phyloP scores from a whole-genome alignment of 371 early-diverging fungal genomes.

The Mortierella sp. region DNA sequence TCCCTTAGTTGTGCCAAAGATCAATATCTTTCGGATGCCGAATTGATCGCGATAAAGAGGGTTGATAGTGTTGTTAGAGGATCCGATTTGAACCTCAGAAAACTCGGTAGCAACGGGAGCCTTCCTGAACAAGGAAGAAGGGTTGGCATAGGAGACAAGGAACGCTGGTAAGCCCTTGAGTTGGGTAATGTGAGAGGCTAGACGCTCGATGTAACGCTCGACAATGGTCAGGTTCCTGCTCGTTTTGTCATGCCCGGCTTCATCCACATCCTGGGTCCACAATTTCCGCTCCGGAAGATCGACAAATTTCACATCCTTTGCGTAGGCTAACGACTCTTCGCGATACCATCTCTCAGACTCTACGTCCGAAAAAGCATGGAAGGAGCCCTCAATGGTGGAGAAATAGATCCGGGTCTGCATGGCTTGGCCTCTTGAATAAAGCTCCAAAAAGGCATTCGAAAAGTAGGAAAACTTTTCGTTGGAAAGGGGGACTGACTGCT shows the following conservation, averaged over 20 bases:
- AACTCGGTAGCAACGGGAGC: constrained; percentile 23
- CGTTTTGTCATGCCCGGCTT: constrained; percentile 57
- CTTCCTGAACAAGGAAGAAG: constrained; percentile 34
- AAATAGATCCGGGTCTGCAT: constrained; percentile 55
- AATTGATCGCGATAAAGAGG: constrained; percentile 76
- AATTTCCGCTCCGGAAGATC: constrained; percentile 83
- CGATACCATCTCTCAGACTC: constrained; percentile 76
- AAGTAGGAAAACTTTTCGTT: constrained; percentile 37
- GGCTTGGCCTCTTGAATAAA: constrained; percentile 44
- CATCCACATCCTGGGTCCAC: constrained; percentile 81
- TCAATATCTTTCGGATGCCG: constrained; percentile 86
- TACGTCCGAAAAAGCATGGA: constrained; percentile 55
- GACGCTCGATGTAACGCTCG: constrained; percentile 76
- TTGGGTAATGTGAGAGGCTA: constrained; percentile 63
- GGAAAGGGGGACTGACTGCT: constrained; percentile 21
- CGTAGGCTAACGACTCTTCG: constrained; percentile 83
- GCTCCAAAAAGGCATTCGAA: constrained; percentile 22
- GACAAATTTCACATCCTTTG: constrained; percentile 77
- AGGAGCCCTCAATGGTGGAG: constrained; percentile 68
- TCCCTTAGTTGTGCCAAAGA: constrained; percentile 82
- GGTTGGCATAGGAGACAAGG: constrained; percentile 41
- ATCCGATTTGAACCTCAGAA: constrained; percentile 33
- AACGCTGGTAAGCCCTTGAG: constrained; percentile 56
- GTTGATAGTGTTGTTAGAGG: constrained; percentile 31
- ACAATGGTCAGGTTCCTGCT: constrained; percentile 24